Percentiles rank a stretch among this genome's conserved stretches.
Conservation (phyloP, 1,139 yeast genomes). For the Hemisphaericaspora subhashii region DNA sequence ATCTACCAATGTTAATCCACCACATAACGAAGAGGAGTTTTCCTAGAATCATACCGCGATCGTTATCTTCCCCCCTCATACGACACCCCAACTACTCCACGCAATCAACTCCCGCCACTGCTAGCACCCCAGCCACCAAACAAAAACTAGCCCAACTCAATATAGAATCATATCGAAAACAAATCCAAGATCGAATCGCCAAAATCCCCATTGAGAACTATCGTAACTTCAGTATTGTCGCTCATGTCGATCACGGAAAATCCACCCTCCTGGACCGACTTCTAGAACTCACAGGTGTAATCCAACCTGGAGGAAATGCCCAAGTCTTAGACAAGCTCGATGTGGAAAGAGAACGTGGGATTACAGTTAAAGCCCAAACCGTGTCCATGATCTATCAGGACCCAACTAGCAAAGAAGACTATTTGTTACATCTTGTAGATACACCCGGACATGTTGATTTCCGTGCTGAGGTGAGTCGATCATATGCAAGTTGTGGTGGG, state of each 20-base stretch:
- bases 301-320: slow-evolving; percentile 72
- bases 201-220: slow-evolving; percentile 79
- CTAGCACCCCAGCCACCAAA: background rate
- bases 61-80: background rate
- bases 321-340: slow-evolving; percentile 90
- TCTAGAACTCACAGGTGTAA: slow-evolving; percentile 85
- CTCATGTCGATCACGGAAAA: slow-evolving; percentile 97
- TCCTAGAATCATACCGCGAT: background rate
- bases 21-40: slow-evolving; percentile 1
- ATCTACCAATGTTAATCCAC: background rate
- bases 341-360: slow-evolving; percentile 94
- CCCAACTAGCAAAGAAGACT: slow-evolving; percentile 59
- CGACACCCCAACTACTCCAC: too few relatives aligned
- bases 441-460: slow-evolving; percentile 99
- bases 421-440: slow-evolving; percentile 85
- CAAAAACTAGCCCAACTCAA: slow-evolving; percentile 17
- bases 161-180: slow-evolving; percentile 33
- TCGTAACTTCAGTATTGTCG: slow-evolving; percentile 90
- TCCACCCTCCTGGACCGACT: slow-evolving; percentile 87
- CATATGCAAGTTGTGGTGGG: slow-evolving; percentile 96
- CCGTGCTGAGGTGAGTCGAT: slow-evolving; percentile 87
- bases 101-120: too few relatives aligned
- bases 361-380: slow-evolving; percentile 95
- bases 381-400: slow-evolving; percentile 87
- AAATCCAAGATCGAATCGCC: slow-evolving; percentile 55